A percentile compares a stretch with the other conserved stretches of the same genome.
Conservation (phyloP, 371 early-diverging fungal species). For the Lichtheimia hyalospora region DNA sequence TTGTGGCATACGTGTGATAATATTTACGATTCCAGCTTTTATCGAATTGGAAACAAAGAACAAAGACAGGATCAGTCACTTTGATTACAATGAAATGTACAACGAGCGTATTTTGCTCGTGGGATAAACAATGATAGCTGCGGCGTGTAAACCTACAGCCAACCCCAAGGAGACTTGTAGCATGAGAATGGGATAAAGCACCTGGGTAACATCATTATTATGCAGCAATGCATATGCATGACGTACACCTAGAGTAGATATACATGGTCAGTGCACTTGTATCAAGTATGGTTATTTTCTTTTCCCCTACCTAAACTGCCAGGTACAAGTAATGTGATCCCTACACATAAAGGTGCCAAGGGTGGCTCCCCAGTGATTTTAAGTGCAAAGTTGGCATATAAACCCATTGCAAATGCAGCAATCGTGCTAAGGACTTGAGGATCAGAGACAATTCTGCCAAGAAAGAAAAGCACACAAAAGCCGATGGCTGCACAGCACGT, state of each 20-base stretch:
- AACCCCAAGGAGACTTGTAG: slow-evolving; percentile 38
- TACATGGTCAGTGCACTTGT: not conserved
- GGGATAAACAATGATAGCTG: slow-evolving; percentile 48
- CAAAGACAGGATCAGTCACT: not conserved
- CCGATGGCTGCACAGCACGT: slow-evolving; percentile 30
- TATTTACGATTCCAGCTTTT: too few relatives aligned
- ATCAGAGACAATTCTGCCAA: slow-evolving; percentile 35
- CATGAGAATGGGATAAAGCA: slow-evolving; percentile 41
- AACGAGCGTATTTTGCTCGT: slow-evolving; percentile 39
- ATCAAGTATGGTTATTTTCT: not conserved
- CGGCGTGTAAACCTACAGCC: slow-evolving; percentile 44
- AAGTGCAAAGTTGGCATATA: slow-evolving; percentile 41
- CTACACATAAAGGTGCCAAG: slow-evolving; percentile 39
- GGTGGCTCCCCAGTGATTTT: slow-evolving; percentile 42
- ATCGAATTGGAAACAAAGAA: not conserved
- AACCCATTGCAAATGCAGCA: slow-evolving; percentile 40
- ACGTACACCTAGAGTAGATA: slow-evolving; percentile 28
- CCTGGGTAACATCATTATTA: slow-evolving; percentile 27
- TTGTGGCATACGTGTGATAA: too few relatives aligned
- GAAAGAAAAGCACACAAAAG: slow-evolving; percentile 37
- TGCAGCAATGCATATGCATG: slow-evolving; percentile 44
- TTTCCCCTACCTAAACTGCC: slow-evolving; percentile 42
- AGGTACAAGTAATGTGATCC: slow-evolving; percentile 44
- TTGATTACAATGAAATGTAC: slow-evolving; percentile 38
- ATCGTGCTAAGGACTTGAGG: slow-evolving; percentile 37